Evolutionary conservation across 192 early-diverging fungal species (phyloP).

Genomic region (Backusella mclennaniae): DNA sequence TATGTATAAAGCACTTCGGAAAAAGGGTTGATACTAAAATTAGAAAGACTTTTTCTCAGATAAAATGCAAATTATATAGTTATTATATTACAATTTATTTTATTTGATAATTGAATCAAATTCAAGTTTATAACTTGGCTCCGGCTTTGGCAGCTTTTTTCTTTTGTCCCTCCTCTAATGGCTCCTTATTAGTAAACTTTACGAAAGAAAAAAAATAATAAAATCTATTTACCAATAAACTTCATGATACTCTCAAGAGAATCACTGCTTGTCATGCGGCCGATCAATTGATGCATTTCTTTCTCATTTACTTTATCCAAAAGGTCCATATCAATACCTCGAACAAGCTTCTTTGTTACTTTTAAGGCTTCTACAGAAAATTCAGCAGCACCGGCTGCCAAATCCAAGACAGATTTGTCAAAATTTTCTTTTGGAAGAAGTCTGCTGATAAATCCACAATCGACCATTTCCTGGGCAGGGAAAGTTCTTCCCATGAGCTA

Average conservation of each 20-base stretch:
- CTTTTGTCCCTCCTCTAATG: neutral
- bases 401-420: conserved; percentile 41
- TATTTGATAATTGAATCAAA: neutral
- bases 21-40: neutral
- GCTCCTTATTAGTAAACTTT: neutral
- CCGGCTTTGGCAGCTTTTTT: neutral
- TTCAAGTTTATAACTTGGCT: neutral
- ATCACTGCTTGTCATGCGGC: conserved; percentile 24
- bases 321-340: conserved; percentile 39
- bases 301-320: conserved; percentile 48
- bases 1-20: neutral
- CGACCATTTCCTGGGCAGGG: conserved; percentile 56
- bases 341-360: conserved; percentile 54
- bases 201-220: neutral
- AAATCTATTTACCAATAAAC: conserved; percentile 19
- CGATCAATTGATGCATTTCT: conserved; percentile 58
- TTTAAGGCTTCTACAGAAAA: conserved; percentile 56
- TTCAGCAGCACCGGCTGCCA: conserved; percentile 50
- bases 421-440: conserved; percentile 53
- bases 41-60: neutral
- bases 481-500: conserved; percentile 54
- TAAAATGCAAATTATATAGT: neutral
- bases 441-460: conserved; percentile 52
- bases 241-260: conserved; percentile 19
- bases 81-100: neutral